Percentiles rank a stretch among this genome's conserved stretches.
Evolutionary conservation across 1,139 yeast species (phyloP).

Genomic region (Cylindricascospora bacillispora): DNA sequence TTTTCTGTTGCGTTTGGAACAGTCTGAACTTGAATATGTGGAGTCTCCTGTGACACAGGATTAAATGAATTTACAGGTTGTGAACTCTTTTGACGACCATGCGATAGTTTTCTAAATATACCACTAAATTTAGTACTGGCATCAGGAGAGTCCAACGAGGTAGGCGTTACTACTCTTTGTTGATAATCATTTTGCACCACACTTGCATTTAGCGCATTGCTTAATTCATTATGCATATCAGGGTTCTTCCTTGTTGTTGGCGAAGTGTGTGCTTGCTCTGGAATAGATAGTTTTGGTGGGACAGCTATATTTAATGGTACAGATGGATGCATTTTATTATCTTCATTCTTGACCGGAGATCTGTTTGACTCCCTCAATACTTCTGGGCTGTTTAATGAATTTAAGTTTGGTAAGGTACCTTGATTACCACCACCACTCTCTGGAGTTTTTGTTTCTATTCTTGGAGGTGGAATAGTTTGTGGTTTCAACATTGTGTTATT

Average conservation of each 20-base stretch:
- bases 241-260: constrained; percentile 24
- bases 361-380: not conserved
- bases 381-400: not conserved
- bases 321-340: no score
- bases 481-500: not conserved
- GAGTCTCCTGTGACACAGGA: constrained; percentile 4
- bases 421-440: no score
- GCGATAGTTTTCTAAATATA: constrained; percentile 25
- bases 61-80: constrained; percentile 5
- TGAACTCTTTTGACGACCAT: constrained; percentile 18
- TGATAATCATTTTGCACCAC: constrained; percentile 12
- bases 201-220: constrained; percentile 15
- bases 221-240: constrained; percentile 15
- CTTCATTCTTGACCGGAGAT: not conserved
- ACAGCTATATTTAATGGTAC: constrained; percentile 23
- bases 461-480: constrained; percentile 1
- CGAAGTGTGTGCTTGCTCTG: constrained; percentile 62
- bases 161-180: constrained; percentile 9
- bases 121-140: constrained; percentile 21
- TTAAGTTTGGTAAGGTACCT: not conserved
- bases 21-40: constrained; percentile 7
- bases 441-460: constrained; percentile 3
- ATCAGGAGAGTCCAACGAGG: constrained; percentile 11
- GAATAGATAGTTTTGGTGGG: constrained; percentile 36
- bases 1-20: constrained; percentile 4